A percentile compares a stretch with the other conserved stretches of the same genome.
Conservation (phyloP, 2,329 filamentous ascomycete genomes). For the Penicillium vulpinum region DNA sequence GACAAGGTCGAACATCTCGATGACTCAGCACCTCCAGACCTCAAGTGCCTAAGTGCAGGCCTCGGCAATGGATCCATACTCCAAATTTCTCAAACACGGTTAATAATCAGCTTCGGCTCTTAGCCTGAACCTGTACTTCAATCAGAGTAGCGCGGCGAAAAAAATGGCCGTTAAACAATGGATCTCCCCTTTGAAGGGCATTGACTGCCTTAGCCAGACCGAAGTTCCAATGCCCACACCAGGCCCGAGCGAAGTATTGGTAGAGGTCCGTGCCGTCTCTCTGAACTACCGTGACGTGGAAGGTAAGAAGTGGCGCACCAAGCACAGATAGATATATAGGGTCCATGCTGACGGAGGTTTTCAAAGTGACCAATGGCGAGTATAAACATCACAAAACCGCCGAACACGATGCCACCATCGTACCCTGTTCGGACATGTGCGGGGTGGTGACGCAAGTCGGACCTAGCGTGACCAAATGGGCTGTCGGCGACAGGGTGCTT, state of each 20-base stretch:
- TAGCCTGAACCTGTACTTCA: not conserved
- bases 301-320: slow-evolving; percentile 19
- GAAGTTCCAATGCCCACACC: slow-evolving; percentile 51
- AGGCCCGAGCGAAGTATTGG: slow-evolving; percentile 54
- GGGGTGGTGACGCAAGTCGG: slow-evolving; percentile 59
- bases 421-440: slow-evolving; percentile 71
- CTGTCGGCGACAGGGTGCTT: slow-evolving; percentile 64
- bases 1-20: not conserved
- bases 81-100: slow-evolving; percentile 4
- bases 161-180: slow-evolving; percentile 47
- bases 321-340: not conserved
- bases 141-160: not conserved
- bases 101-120: not conserved
- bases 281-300: slow-evolving; percentile 56
- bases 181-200: slow-evolving; percentile 56
- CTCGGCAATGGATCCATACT: not conserved
- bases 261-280: slow-evolving; percentile 54
- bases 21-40: slow-evolving; percentile 2
- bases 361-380: slow-evolving; percentile 62
- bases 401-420: slow-evolving; percentile 46
- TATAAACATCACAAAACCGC: slow-evolving; percentile 66
- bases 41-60: not conserved
- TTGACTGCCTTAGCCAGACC: slow-evolving; percentile 53
- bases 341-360: not conserved
- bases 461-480: slow-evolving; percentile 50